Evolutionary conservation across 164 flowering plant genomes (phyloP), one percentile per base, ranked within the genome.

Genomic region (Magnolia kwangsiensis): DNA sequence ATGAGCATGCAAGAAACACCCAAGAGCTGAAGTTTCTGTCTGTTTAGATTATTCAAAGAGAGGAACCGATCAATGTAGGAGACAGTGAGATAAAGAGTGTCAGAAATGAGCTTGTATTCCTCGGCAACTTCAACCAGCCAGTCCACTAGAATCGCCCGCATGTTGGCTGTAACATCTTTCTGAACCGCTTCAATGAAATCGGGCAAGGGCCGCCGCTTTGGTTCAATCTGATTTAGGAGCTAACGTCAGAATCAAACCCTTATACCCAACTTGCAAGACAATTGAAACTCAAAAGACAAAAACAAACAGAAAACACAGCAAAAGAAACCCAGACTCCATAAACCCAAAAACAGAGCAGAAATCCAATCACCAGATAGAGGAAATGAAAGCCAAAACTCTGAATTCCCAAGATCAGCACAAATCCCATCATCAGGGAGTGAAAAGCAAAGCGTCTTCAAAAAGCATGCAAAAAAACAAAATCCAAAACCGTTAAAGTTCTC

Each of bases 1-100:
- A 93, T 85, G 24, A 92, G 96, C 97, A 95, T 92, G 74, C 87
- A 81, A 73, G 98, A 84, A 82, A 95, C 93, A 1, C 98, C 98
- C 51, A 92, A 85, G 27, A 90, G 85, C 81, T 92, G 93, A 51
- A 92, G 91, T 82, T 70, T 86, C 51, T 84, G 85, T 64, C 87
- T 84, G 63, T 68, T 80, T 31, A 92, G 69, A 51, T 74, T 72
- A 67, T 88, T 78, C 0, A 75, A 73, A n/a, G 97, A 91, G 29
- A 92, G 79, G 63, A 64, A 92, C 72, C 91, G 82, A 74, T 92
- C 97, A 50, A 91, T 76, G 74, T 89, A 86, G 11, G 89, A 85
- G 63, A 91, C 79, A n/a, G 93, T 81, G 31, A 91, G 91, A 72
- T 82, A 89, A 24, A 91, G 86, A 1, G 95, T 89, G 37, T 91